Base-by-base conservation (phyloP, 352 stramenopile species). In the Pythium chondricola region DNA sequence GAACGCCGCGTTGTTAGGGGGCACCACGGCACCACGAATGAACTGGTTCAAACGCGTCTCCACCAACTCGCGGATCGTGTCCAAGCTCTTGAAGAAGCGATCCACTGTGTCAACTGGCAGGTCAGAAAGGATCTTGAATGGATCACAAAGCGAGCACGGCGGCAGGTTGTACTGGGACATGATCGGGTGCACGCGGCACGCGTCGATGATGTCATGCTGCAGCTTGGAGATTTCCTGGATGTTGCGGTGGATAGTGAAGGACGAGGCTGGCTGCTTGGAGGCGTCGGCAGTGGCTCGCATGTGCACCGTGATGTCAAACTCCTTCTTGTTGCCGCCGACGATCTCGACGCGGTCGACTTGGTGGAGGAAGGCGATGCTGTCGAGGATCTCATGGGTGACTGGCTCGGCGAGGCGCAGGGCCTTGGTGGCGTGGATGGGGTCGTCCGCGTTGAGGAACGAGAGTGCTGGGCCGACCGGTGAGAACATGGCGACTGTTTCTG, bases 251-350 rank as follows among this genome's bases (percentile, higher is more conserved):
- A 55, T 48, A 14, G 40, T 18, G 24, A 45, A 53, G 1, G 46
- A 44, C 1, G 32, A 20, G 0, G 32, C 32, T 1, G 30, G 5
- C 2, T 5, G 24, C 11, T 29, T 5, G 10, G 24, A 24, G 17
- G n/a, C 46, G 26, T 48, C 48, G 16, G 35, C 2, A 16, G 9
- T 18, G 13, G 48, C 2, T 8, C 18, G 18, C 29, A 47, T 8
- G 6, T 24, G 16, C 5, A 48, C 37, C 5, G 36, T 43, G 20
- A 55, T 8, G 8, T 24, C 9, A 16, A 47, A 55, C 30, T 25
- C 26, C 29, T 55, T 55, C 30, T 55, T 55, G 18, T 37, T 26
- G 38, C 48, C 48, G 18, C 37, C 48, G 11, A 36, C 18, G 29
- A 55, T 22, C 13, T 24, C 4, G 21, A 55, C 22, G 6, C n/a